Conservation (phyloP, 495 filamentous ascomycete genomes). For the Xeromyces bisporus region DNA sequence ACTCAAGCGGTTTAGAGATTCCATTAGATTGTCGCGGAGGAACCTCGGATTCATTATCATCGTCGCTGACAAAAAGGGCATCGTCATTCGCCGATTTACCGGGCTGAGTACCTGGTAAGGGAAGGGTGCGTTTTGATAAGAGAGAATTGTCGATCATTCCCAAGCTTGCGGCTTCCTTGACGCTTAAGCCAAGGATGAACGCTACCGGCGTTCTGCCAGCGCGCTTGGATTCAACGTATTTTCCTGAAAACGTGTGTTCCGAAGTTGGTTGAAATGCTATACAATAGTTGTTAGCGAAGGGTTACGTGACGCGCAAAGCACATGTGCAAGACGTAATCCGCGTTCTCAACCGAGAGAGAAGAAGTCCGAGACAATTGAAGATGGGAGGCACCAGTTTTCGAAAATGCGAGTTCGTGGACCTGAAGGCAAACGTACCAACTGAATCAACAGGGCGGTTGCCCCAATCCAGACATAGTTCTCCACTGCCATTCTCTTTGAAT, state of each 20-base stretch:
- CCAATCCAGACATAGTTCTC: slow-evolving; percentile 37
- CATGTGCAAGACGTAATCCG: not conserved
- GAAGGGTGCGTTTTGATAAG: slow-evolving; percentile 8
- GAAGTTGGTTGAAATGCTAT: slow-evolving; percentile 27
- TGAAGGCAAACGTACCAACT: slow-evolving; percentile 21
- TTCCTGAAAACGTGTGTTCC: slow-evolving; percentile 34
- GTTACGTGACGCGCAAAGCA: not conserved
- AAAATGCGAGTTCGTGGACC: not conserved
- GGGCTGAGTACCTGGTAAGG: slow-evolving; percentile 1
- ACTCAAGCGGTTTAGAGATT: not conserved
- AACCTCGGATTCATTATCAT: slow-evolving; percentile 13
- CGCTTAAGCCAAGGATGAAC: slow-evolving; percentile 34
- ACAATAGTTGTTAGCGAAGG: slow-evolving; percentile 1
- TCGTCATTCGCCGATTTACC: slow-evolving; percentile 13
- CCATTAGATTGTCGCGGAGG: slow-evolving; percentile 1
- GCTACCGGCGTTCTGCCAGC: slow-evolving; percentile 29
- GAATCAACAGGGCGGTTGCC: slow-evolving; percentile 25
- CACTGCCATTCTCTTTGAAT: slow-evolving; percentile 35
- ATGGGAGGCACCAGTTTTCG: not conserved
- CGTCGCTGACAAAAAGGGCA: slow-evolving; percentile 28
- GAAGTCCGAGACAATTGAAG: not conserved
- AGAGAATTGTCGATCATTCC: slow-evolving; percentile 27
- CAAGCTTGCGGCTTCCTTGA: slow-evolving; percentile 28
- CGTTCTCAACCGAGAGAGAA: not conserved
- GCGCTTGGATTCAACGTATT: slow-evolving; percentile 34